These are phyloP conservation scores for Picea sitchensis DNA, from an alignment of 75 land plant genomes.

Conservation along the genomic window DNA sequence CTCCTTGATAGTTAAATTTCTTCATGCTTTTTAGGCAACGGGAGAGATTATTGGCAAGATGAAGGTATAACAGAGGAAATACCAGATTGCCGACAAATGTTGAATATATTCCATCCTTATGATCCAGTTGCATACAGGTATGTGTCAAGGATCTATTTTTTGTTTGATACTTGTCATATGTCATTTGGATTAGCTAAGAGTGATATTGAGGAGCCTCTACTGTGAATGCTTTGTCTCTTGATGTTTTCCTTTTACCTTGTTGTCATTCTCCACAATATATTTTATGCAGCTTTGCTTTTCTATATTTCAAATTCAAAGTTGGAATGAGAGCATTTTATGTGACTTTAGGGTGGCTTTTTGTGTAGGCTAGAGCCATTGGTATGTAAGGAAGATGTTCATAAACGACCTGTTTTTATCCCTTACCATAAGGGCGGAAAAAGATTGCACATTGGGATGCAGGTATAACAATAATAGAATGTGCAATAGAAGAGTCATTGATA, in stretches of 20 bases:
- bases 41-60: slow-evolving; percentile 89
- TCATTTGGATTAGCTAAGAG: too few relatives aligned
- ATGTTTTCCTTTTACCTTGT: too few relatives aligned
- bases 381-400: slow-evolving; percentile 70
- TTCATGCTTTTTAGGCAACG: slow-evolving; percentile 40
- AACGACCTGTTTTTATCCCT: slow-evolving; percentile 87
- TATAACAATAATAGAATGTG: slow-evolving; percentile 11
- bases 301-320: neutral
- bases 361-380: slow-evolving; percentile 92
- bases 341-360: slow-evolving; percentile 6
- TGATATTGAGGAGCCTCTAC: neutral
- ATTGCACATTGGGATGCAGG: slow-evolving; percentile 91
- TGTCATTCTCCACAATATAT: too few relatives aligned
- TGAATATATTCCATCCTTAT: slow-evolving; percentile 96
- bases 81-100: slow-evolving; percentile 80
- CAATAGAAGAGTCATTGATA: neutral
- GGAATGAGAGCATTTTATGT: neutral
- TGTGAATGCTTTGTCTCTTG: neutral
- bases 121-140: slow-evolving; percentile 99
- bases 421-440: slow-evolving; percentile 96
- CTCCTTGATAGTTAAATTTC: too few relatives aligned
- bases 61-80: slow-evolving; percentile 92
- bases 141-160: neutral
- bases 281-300: neutral
- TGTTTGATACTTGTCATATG: neutral